A percentile compares a stretch with the other conserved stretches of the same genome.
phyloP scores from a whole-genome alignment of 495 filamentous ascomycete species.

The Penicillium ucsense region DNA sequence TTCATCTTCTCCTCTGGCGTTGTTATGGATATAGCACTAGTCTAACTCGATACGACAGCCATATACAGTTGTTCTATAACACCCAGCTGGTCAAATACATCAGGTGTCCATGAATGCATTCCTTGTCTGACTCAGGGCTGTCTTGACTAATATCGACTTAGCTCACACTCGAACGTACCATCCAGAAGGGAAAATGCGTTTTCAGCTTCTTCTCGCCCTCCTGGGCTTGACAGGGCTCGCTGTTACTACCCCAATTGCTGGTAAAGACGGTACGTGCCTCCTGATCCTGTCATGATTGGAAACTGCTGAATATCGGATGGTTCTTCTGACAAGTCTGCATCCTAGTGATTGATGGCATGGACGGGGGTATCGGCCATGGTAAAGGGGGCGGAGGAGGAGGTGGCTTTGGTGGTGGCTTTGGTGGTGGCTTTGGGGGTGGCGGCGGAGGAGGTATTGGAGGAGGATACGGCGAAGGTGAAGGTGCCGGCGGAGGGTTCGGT shows the following conservation, averaged over 20 bases:
- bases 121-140: too few species aligned
- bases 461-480: not conserved
- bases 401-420: not conserved
- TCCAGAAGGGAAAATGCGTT: slow-evolving; percentile 3
- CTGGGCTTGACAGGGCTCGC: slow-evolving; percentile 5
- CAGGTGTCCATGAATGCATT: too few species aligned
- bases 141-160: not conserved
- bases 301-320: not conserved
- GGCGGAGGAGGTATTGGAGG: slow-evolving; percentile 2
- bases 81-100: too few species aligned
- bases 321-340: not conserved
- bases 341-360: not conserved
- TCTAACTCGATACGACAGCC: too few species aligned
- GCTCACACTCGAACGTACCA: not conserved
- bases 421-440: not conserved
- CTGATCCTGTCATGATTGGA: not conserved
- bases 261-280: slow-evolving; percentile 1
- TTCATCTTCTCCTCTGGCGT: too few species aligned
- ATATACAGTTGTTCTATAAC: too few species aligned
- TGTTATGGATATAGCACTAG: too few species aligned
- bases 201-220: slow-evolving; percentile 7
- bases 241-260: slow-evolving; percentile 9
- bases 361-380: slow-evolving; percentile 3
- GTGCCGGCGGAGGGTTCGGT: not conserved
- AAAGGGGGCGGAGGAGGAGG: not conserved